Base-by-base conservation (phyloP, 2,329 filamentous ascomycete genomes). In the Epichloe baconii region DNA sequence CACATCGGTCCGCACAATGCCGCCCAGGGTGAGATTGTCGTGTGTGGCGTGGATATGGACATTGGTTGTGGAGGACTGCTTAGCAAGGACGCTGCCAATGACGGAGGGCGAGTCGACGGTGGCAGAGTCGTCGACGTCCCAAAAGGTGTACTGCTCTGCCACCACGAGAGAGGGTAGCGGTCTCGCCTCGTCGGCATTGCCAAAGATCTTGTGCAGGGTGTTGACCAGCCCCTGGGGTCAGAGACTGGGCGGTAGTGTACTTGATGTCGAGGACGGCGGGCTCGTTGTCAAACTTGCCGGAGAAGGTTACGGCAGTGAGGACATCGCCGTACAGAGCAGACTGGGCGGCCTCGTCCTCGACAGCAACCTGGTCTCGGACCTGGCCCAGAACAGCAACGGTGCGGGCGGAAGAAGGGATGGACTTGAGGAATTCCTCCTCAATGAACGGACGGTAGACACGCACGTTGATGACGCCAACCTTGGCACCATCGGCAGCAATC, bases 271-370 rank as follows among this genome's bases (percentile, higher is more conserved):
- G 71, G 12, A 94, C 82, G 41, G 76, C 69, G 3, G 82, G 88
- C 49, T 77, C 69, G 48, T 77, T 69, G 49, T 78, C 71, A 66
- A 82, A 83, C 61, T 79, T 79, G 59, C 78, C 77, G 21, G 85
- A 83, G 67, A 97, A 95, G 38, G 86, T 81, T 49, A 95, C 74
- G 19, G 91, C 79, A 8, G 90, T 86, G 50, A 97, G 74, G 4
- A 97, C 88, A 66, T 98, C 93, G n/a, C 84, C 82, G 67, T 91
- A 96, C 3, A 98, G 79, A 17, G 79, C 79, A n/a, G 93, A 97
- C 66, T 87, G 86, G 48, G 86, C 71, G 15, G 84, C 84, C 50
- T 78, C 68, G 64, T 97, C 91, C 41, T 80, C 73, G 6, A 93
- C 86, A 53, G 83, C 81, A 53, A 79, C 72, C 56, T 86, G 78